A percentile compares a stretch with the other conserved stretches of the same genome.
These are phyloP conservation scores for Pythium brachiatum DNA, from an alignment of 352 stramenopile genomes.

Conservation along the genomic window DNA sequence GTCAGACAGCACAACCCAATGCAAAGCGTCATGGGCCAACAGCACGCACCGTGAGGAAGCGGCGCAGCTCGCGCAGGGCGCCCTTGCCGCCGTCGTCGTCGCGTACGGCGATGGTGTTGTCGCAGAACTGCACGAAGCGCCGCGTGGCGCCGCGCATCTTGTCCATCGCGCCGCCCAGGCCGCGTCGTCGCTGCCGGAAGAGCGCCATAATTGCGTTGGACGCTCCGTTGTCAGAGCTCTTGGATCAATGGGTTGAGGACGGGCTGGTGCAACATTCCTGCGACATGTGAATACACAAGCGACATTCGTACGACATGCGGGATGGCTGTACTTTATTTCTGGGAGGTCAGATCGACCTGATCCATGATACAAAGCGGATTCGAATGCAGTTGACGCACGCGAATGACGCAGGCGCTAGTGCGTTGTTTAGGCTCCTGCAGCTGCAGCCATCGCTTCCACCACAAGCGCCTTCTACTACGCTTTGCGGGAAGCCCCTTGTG, in stretches of 20 bases:
- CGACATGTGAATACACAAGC: neutral
- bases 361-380: neutral
- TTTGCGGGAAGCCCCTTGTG: too few relatives aligned
- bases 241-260: too few relatives aligned
- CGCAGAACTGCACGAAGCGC: constrained; percentile 23
- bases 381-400: neutral
- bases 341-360: constrained; percentile 15
- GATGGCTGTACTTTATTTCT: neutral
- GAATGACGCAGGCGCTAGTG: neutral
- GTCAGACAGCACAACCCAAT: neutral
- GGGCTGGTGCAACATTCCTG: neutral
- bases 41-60: constrained; percentile 19
- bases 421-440: neutral
- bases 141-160: constrained; percentile 20
- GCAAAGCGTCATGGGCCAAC: neutral
- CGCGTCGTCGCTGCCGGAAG: constrained; percentile 16
- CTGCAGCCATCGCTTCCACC: neutral
- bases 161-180: constrained; percentile 17
- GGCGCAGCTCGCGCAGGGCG: constrained; percentile 22
- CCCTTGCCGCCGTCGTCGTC: constrained; percentile 20
- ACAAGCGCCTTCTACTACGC: too few relatives aligned
- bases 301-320: constrained; percentile 15
- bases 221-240: too few relatives aligned
- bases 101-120: constrained; percentile 24
- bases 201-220: too few relatives aligned